Conservation (phyloP, 2,329 filamentous ascomycete species). For the Aspergillus neoniger region DNA sequence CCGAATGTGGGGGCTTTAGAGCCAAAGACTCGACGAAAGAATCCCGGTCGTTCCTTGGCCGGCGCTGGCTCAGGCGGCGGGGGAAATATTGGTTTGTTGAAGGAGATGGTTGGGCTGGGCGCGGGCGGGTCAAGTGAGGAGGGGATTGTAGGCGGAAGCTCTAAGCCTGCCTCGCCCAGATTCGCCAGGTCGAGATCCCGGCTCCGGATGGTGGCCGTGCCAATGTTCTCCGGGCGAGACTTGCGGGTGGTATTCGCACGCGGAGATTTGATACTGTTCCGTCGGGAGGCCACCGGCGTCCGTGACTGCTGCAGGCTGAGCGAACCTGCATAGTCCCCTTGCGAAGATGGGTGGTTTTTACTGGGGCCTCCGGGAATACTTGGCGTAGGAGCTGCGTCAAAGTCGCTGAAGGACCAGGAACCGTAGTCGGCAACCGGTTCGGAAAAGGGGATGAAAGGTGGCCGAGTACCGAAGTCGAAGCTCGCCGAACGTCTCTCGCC, state of each 20-base stretch:
- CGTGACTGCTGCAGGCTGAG: slow-evolving; percentile 29
- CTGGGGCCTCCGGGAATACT: slow-evolving; percentile 80
- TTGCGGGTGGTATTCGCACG: slow-evolving; percentile 41
- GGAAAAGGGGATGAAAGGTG: slow-evolving; percentile 38
- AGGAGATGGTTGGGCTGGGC: slow-evolving; percentile 56
- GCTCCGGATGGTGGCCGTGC: slow-evolving; percentile 36
- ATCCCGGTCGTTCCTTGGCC: slow-evolving; percentile 74
- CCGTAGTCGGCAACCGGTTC: slow-evolving; percentile 42
- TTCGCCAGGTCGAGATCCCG: slow-evolving; percentile 34
- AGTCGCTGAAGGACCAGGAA: slow-evolving; percentile 48
- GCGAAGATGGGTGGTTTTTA: slow-evolving; percentile 48
- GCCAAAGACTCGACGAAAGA: slow-evolving; percentile 91
- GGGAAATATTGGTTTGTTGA: slow-evolving; percentile 49
- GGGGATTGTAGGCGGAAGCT: slow-evolving; percentile 45
- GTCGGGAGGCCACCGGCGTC: slow-evolving; percentile 39
- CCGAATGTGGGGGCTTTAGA: slow-evolving; percentile 56
- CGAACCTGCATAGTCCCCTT: slow-evolving; percentile 32
- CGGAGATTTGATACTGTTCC: slow-evolving; percentile 48
- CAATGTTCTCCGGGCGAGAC: slow-evolving; percentile 42
- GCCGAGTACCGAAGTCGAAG: slow-evolving; percentile 45
- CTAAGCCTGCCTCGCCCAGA: slow-evolving; percentile 30
- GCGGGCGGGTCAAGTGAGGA: slow-evolving; percentile 52
- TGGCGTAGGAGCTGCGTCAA: slow-evolving; percentile 83
- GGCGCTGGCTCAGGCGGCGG: slow-evolving; percentile 46
- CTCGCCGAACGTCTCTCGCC: slow-evolving; percentile 46